Evolutionary conservation across 176 grass and related monocot species (phyloP).

Genomic region (Musa itinerans): DNA sequence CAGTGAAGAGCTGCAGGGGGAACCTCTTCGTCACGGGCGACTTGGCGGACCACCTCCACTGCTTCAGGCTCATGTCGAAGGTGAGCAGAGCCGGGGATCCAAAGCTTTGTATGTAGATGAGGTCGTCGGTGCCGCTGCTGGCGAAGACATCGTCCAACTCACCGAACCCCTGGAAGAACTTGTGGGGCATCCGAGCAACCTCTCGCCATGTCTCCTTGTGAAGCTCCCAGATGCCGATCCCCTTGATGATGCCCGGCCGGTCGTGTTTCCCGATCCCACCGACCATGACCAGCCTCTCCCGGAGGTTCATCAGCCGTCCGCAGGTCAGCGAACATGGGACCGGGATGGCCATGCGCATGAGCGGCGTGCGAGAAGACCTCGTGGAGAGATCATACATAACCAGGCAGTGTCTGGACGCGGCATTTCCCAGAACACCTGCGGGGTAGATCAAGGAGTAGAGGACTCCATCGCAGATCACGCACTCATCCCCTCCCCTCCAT

Average conservation of each 20-base stretch:
- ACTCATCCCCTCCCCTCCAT: slow-evolving; percentile 64
- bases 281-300: slow-evolving; percentile 72
- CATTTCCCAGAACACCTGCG: slow-evolving; percentile 41
- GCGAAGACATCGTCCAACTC: slow-evolving; percentile 90
- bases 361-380: slow-evolving; percentile 27
- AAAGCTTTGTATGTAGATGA: slow-evolving; percentile 89
- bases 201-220: slow-evolving; percentile 55
- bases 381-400: slow-evolving; percentile 58
- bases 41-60: slow-evolving; percentile 76
- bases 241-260: slow-evolving; percentile 89
- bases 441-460: slow-evolving; percentile 76
- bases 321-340: slow-evolving; percentile 77
- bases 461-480: slow-evolving; percentile 75
- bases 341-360: slow-evolving; percentile 40
- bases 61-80: slow-evolving; percentile 68
- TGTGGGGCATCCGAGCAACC: slow-evolving; percentile 81
- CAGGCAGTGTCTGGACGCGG: slow-evolving; percentile 51
- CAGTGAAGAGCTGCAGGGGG: slow-evolving; percentile 88
- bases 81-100: slow-evolving; percentile 67
- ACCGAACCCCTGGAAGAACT: slow-evolving; percentile 88
- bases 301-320: slow-evolving; percentile 66
- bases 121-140: slow-evolving; percentile 60
- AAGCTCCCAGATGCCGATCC: slow-evolving; percentile 90
- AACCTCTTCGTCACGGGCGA: slow-evolving; percentile 80
- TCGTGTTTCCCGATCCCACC: slow-evolving; percentile 87